These are phyloP conservation scores for Zizania palustris DNA, from an alignment of 202 grass and related monocot genomes.

Conservation along the genomic window DNA sequence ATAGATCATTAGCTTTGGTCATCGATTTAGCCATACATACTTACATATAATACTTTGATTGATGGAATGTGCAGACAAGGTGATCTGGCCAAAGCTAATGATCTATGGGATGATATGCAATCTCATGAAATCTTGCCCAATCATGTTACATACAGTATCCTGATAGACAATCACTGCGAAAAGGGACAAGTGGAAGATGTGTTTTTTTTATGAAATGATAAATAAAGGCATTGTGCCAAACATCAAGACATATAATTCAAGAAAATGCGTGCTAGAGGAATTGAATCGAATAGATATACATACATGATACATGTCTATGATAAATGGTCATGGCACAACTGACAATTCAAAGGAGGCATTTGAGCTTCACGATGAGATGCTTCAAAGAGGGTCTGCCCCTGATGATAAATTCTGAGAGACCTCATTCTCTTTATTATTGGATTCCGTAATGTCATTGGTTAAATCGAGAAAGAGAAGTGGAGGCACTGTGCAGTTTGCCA, in stretches of 20 bases:
- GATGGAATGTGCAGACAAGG: slow-evolving; percentile 89
- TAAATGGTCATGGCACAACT: slow-evolving; percentile 76
- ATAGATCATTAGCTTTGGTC: too few species aligned
- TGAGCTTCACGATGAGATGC: slow-evolving; percentile 87
- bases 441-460: background rate
- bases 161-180: slow-evolving; percentile 79
- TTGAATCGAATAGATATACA: slow-evolving; percentile 81
- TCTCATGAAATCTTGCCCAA: slow-evolving; percentile 71
- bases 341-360: slow-evolving; percentile 87
- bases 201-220: slow-evolving; percentile 78
- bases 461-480: slow-evolving; percentile 10
- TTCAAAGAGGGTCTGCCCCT: slow-evolving; percentile 82
- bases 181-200: slow-evolving; percentile 69
- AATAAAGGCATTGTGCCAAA: slow-evolving; percentile 68
- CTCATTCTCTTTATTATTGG: slow-evolving; percentile 3
- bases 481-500: slow-evolving; percentile 1
- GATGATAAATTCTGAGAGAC: slow-evolving; percentile 81
- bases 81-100: slow-evolving; percentile 75
- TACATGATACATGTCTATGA: slow-evolving; percentile 86
- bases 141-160: slow-evolving; percentile 77
- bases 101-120: slow-evolving; percentile 87
- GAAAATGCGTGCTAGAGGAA: slow-evolving; percentile 64
- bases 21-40: slow-evolving; percentile 74
- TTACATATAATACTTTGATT: slow-evolving; percentile 96
- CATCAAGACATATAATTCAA: slow-evolving; percentile 86